phyloP scores from a whole-genome alignment of 2,329 filamentous ascomycete genomes.

The Parastagonospora avenae region DNA sequence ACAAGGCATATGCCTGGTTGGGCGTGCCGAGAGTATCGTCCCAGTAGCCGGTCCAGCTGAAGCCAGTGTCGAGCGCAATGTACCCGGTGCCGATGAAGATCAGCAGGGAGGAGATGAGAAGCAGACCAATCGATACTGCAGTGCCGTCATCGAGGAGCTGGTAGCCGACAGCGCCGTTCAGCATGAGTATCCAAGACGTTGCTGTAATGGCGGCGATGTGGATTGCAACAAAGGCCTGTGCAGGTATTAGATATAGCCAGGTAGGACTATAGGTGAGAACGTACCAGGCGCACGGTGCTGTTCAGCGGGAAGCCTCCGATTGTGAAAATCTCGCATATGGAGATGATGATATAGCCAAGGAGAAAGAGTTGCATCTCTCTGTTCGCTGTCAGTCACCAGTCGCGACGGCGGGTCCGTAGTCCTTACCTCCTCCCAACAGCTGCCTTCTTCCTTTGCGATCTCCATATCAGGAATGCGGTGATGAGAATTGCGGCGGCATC shows the following conservation, averaged over 20 bases:
- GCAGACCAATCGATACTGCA: constrained; percentile 76
- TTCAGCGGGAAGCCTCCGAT: constrained; percentile 85
- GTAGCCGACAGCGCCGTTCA: constrained; percentile 91
- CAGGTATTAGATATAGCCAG: constrained; percentile 10
- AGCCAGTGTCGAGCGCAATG: constrained; percentile 92
- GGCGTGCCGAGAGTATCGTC: constrained; percentile 55
- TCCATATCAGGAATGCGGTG: constrained; percentile 71
- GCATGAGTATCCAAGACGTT: constrained; percentile 85
- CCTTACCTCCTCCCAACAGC: constrained; percentile 87
- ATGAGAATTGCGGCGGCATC: constrained; percentile 76
- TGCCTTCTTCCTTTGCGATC: constrained; percentile 87
- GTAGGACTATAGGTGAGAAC: constrained; percentile 38
- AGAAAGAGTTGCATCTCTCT: constrained; percentile 98
- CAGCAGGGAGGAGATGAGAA: constrained; percentile 69
- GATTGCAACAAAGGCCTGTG: constrained; percentile 81
- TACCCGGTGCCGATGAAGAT: constrained; percentile 92
- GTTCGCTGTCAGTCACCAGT: constrained; percentile 29
- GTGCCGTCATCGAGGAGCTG: constrained; percentile 95
- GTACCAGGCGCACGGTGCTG: constrained; percentile 71
- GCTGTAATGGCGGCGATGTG: constrained; percentile 90
- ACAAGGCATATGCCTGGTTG: constrained; percentile 79
- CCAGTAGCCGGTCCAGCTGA: constrained; percentile 82
- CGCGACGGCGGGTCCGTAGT: background rate
- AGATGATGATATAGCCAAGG: constrained; percentile 80
- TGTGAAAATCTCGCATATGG: constrained; percentile 96